Conservation (phyloP, 2,329 filamentous ascomycete species). For the Myriosclerotinia curreyana region DNA sequence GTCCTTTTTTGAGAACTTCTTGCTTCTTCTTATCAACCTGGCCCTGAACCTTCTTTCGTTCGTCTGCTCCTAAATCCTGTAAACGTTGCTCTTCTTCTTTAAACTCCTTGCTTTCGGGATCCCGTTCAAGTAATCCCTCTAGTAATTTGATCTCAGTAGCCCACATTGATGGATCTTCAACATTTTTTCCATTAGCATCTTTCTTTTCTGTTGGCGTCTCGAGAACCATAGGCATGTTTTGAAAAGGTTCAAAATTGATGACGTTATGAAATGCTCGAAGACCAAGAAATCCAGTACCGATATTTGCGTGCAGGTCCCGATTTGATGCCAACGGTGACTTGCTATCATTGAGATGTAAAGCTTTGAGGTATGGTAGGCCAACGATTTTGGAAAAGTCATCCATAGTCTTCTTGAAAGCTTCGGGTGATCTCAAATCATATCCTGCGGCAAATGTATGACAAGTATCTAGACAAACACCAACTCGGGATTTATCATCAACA, state of each 20-base stretch:
- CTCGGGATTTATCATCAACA: slow-evolving; percentile 75
- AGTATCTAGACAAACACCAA: slow-evolving; percentile 94
- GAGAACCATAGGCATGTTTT: slow-evolving; percentile 82
- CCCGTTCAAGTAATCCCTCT: slow-evolving; percentile 82
- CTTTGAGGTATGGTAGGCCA: slow-evolving; percentile 74
- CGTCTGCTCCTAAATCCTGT: slow-evolving; percentile 63
- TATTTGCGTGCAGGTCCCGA: slow-evolving; percentile 91
- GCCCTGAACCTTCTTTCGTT: slow-evolving; percentile 72
- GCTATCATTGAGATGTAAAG: slow-evolving; percentile 91
- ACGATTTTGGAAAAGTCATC: slow-evolving; percentile 73
- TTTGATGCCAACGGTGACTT: slow-evolving; percentile 82
- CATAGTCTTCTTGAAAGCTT: slow-evolving; percentile 71
- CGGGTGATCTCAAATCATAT: slow-evolving; percentile 78
- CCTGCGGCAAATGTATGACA: slow-evolving; percentile 95
- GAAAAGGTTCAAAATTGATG: slow-evolving; percentile 76
- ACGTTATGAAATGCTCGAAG: slow-evolving; percentile 86
- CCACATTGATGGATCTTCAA: slow-evolving; percentile 83
- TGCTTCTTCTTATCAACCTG: slow-evolving; percentile 73
- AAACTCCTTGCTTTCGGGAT: slow-evolving; percentile 73
- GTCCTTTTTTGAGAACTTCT: slow-evolving; percentile 70
- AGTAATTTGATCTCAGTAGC: slow-evolving; percentile 92
- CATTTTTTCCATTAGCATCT: slow-evolving; percentile 60
- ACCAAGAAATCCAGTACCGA: slow-evolving; percentile 90
- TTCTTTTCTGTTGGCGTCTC: slow-evolving; percentile 89
- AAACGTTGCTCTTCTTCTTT: slow-evolving; percentile 60